Conservation (phyloP, 1,284 basidiomycete species). For the Irpex lacteus region DNA sequence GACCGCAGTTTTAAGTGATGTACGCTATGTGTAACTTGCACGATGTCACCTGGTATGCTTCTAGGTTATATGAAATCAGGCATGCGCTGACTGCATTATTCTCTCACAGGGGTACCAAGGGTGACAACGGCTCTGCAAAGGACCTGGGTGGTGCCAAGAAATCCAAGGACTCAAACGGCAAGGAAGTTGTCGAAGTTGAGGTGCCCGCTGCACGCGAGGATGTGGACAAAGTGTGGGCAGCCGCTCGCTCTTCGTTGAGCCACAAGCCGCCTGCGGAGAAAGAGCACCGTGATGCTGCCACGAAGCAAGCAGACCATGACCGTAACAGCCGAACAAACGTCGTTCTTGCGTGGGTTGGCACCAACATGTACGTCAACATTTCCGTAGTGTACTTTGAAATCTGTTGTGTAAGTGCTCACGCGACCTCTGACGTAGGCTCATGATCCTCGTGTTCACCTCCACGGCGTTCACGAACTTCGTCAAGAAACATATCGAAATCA, state of each 20-base stretch:
- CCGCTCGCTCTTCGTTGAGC: slow-evolving; percentile 66
- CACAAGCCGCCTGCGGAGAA: slow-evolving; percentile 66
- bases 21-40: slow-evolving; percentile 90
- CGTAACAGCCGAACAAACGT: slow-evolving; percentile 83
- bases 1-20: slow-evolving; percentile 53
- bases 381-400: slow-evolving; percentile 2
- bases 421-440: slow-evolving; percentile 39
- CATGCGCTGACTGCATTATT: not conserved
- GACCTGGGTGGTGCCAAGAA: slow-evolving; percentile 89
- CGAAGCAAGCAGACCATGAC: slow-evolving; percentile 86
- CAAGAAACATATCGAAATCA: slow-evolving; percentile 44
- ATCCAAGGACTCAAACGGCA: slow-evolving; percentile 77
- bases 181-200: slow-evolving; percentile 84
- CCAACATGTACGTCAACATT: slow-evolving; percentile 65
- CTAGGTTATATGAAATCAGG: slow-evolving; percentile 6
- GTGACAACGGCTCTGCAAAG: slow-evolving; percentile 82
- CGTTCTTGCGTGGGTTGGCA: slow-evolving; percentile 82
- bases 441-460: slow-evolving; percentile 85
- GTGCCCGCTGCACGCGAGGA: slow-evolving; percentile 80
- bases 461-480: slow-evolving; percentile 69
- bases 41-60: slow-evolving; percentile 75
- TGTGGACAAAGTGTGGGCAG: slow-evolving; percentile 81
- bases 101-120: slow-evolving; percentile 75
- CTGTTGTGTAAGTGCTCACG: slow-evolving; percentile 13
- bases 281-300: slow-evolving; percentile 82